Conservation (phyloP, 2,329 filamentous ascomycete species). For the Ceratocystis cacaofunesta region DNA sequence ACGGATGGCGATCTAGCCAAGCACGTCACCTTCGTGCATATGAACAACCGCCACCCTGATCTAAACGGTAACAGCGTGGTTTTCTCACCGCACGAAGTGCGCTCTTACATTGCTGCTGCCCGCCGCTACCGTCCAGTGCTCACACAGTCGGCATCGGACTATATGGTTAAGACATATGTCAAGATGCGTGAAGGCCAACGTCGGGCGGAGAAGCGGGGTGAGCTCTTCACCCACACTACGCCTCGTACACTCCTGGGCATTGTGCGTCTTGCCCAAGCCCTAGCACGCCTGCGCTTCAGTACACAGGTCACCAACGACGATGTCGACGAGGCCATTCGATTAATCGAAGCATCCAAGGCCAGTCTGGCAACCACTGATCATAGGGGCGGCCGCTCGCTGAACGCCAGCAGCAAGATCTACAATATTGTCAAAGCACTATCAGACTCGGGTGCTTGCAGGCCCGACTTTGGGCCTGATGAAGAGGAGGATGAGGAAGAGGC, state of each 20-base stretch:
- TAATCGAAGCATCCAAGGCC: constrained; percentile 88
- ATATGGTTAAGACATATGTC: constrained; percentile 94
- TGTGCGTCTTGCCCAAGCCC: constrained; percentile 80
- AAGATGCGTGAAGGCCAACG: constrained; percentile 85
- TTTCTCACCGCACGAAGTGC: constrained; percentile 84
- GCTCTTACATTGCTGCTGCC: constrained; percentile 88
- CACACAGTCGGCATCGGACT: constrained; percentile 74
- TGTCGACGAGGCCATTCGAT: constrained; percentile 82
- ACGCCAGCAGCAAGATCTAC: constrained; percentile 80
- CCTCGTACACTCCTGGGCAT: constrained; percentile 87
- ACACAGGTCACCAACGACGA: constrained; percentile 76
- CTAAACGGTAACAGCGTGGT: constrained; percentile 38
- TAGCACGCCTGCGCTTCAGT: constrained; percentile 82
- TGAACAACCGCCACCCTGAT: constrained; percentile 87
- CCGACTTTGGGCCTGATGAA: constrained; percentile 62
- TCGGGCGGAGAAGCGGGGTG: constrained; percentile 76
- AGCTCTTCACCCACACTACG: constrained; percentile 87
- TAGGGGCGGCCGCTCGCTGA: constrained; percentile 56
- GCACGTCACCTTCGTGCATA: constrained; percentile 93
- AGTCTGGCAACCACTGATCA: constrained; percentile 52
- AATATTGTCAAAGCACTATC: constrained; percentile 82
- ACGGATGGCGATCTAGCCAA: constrained; percentile 83
- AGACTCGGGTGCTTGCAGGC: constrained; percentile 70
- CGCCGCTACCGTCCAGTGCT: constrained; percentile 79
- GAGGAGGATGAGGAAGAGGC: constrained; percentile 39